These are phyloP conservation scores for Paecilomyces sp. DNA, from an alignment of 2,329 filamentous ascomycete species.

Conservation along the genomic window DNA sequence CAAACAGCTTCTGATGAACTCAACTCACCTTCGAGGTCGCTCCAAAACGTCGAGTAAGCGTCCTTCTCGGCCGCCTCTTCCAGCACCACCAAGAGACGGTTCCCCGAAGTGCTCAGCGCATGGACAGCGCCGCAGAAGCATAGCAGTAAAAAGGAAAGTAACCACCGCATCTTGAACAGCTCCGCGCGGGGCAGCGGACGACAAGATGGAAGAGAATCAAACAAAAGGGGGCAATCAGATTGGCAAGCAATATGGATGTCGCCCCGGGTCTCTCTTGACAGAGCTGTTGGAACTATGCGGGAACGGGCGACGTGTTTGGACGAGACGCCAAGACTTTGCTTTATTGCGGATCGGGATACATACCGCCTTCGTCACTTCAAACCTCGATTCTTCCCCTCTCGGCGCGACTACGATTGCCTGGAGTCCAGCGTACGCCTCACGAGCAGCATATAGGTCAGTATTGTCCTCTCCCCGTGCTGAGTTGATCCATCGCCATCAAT, in stretches of 20 bases:
- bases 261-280: not conserved
- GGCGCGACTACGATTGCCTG: not conserved
- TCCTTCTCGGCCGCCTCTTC: slow-evolving; percentile 76
- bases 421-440: not conserved
- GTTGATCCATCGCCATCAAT: not conserved
- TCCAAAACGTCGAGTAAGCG: slow-evolving; percentile 70
- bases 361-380: slow-evolving; percentile 17
- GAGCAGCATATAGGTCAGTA: not conserved
- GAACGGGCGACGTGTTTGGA: slow-evolving; percentile 39
- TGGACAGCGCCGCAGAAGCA: slow-evolving; percentile 48
- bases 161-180: slow-evolving; percentile 61
- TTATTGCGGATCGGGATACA: not conserved
- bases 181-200: slow-evolving; percentile 26
- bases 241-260: slow-evolving; percentile 8
- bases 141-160: slow-evolving; percentile 63
- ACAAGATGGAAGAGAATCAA: slow-evolving; percentile 10
- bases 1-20: not conserved
- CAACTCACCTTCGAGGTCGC: slow-evolving; percentile 38
- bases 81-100: slow-evolving; percentile 74
- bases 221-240: slow-evolving; percentile 9
- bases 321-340: slow-evolving; percentile 29
- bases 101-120: slow-evolving; percentile 72
- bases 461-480: not conserved
- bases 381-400: slow-evolving; percentile 11
- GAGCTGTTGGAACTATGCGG: slow-evolving; percentile 12